These are phyloP conservation scores for Sporothrix sp. DNA, from an alignment of 2,329 filamentous ascomycete species.

Conservation along the genomic window DNA sequence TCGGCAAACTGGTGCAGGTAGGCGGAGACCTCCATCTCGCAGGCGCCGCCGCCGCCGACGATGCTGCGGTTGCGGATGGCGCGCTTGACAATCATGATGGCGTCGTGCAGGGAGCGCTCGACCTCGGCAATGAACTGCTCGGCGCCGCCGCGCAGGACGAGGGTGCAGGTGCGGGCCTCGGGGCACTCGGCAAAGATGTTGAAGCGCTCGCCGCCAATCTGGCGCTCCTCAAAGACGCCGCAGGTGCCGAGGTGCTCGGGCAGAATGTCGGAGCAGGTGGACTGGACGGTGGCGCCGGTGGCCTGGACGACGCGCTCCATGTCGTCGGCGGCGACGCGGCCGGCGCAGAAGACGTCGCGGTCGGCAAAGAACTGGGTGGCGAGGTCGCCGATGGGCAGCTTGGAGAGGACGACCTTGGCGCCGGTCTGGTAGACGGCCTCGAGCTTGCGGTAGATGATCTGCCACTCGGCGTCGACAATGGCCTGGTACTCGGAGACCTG, in stretches of 20 bases:
- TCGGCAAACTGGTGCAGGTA: conserved; percentile 91
- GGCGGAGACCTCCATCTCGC: conserved; percentile 92
- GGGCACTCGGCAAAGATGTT: conserved; percentile 98
- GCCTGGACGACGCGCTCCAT: conserved; percentile 95
- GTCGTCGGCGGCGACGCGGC: conserved; percentile 81
- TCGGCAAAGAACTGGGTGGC: conserved; percentile 98
- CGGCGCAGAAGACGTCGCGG: conserved; percentile 95
- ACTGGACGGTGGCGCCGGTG: conserved; percentile 84
- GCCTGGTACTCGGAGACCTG: conserved; percentile 99
- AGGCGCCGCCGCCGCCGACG: conserved; percentile 87
- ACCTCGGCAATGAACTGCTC: conserved; percentile 99
- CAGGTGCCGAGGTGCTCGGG: conserved; percentile 84
- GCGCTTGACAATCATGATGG: conserved; percentile 99
- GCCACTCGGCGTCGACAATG: conserved; percentile 98
- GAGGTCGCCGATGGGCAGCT: conserved; percentile 92
- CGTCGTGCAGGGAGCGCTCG: conserved; percentile 93
- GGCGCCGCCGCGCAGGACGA: conserved; percentile 87
- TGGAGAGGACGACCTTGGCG: conserved; percentile 94
- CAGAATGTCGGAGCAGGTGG: conserved; percentile 91
- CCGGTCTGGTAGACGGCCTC: conserved; percentile 89
- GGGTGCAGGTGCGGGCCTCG: conserved; percentile 89
- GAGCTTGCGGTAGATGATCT: conserved; percentile 99
- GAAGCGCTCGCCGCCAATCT: conserved; percentile 95
- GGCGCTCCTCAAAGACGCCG: conserved; percentile 83
- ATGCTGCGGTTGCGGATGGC: conserved; percentile 91